Conservation (phyloP, 345 rosid genomes). For the Pugionium cornutum region DNA sequence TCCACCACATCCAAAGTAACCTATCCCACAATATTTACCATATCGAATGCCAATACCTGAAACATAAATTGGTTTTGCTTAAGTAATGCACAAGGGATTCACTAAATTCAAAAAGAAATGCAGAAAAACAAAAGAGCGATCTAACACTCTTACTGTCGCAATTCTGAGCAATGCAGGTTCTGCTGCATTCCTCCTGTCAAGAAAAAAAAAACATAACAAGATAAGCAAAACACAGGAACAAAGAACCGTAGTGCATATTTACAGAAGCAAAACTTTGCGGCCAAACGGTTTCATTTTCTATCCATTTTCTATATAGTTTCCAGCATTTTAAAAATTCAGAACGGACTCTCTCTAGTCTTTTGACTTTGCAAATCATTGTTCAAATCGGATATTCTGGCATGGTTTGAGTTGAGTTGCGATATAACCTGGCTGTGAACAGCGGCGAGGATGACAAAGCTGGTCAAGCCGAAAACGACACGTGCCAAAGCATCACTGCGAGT, state of each 20-base stretch:
- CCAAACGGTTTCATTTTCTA: too few relatives aligned
- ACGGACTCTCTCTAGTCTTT: too few relatives aligned
- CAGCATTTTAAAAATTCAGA: too few relatives aligned
- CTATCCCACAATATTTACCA: conserved; percentile 93
- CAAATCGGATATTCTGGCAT: conserved; percentile 17
- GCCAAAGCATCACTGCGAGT: conserved; percentile 21
- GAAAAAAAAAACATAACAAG: neutral
- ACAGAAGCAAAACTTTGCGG: too few relatives aligned
- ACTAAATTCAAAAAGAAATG: neutral
- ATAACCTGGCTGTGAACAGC: conserved; percentile 32
- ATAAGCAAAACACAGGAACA: conserved; percentile 8
- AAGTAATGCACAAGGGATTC: neutral
- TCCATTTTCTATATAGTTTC: too few relatives aligned
- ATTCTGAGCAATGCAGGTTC: conserved; percentile 59
- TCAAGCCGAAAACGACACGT: conserved; percentile 35
- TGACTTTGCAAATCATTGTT: neutral
- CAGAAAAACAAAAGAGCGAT: neutral
- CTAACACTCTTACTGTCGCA: conserved; percentile 55
- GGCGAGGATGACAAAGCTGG: conserved; percentile 41
- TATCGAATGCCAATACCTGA: conserved; percentile 52
- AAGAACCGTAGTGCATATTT: too few relatives aligned
- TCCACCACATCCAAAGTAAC: conserved; percentile 84
- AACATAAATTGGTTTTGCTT: neutral
- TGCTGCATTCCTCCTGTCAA: conserved; percentile 67
- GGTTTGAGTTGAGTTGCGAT: too few relatives aligned